Evolutionary conservation across 495 filamentous ascomycete genomes (phyloP), one percentile per base, ranked within the genome.

Genomic region (Neurospora cerealis): DNA sequence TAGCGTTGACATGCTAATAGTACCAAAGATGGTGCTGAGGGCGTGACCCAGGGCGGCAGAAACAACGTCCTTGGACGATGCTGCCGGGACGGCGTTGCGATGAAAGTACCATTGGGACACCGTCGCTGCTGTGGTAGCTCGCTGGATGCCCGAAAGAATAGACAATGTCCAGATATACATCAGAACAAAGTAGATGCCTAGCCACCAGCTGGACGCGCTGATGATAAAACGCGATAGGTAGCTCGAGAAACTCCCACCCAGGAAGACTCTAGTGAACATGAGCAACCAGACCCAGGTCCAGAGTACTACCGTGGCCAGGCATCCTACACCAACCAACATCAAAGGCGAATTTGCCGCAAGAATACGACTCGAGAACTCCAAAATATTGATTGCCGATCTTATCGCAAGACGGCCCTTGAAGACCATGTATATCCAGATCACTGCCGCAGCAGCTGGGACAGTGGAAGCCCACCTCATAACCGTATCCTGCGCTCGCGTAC

Each of bases 31-130:
- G 19, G 93, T 94, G 32, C 92, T 92, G 13, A 88, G 84, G 17
- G 94, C 90, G 82, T 99, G 96, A 11, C 83, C 83, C 69, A 96
- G 81, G 34, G 94, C 95, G 21, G 95, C 95, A 71, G 89, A 87
- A 54, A 98, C 93, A 69, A 98, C 89, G 70, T 92, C 90, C 69
- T 87, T 86, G 1, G 92, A 93, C 4, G 91, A 89, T 11, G 93
- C 88, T 24, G 91, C 86, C 13, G 96, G 94, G 42, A 90, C 89
- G 32, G 89, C 88, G 72, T 97, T 90, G 71, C 96, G 93, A 82
- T 98, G 95, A 82, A 98, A 99, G 80, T 99, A 99, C 96, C 96
- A 99, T 80, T 99, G 96, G 24, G 92, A 95, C 42, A 98, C 96
- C 13, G 95, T 97, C 69, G 96, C 96, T 62, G 95, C 94, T 19